phyloP scores from a whole-genome alignment of 2,329 filamentous ascomycete species.

The Apiospora pterosperma region DNA sequence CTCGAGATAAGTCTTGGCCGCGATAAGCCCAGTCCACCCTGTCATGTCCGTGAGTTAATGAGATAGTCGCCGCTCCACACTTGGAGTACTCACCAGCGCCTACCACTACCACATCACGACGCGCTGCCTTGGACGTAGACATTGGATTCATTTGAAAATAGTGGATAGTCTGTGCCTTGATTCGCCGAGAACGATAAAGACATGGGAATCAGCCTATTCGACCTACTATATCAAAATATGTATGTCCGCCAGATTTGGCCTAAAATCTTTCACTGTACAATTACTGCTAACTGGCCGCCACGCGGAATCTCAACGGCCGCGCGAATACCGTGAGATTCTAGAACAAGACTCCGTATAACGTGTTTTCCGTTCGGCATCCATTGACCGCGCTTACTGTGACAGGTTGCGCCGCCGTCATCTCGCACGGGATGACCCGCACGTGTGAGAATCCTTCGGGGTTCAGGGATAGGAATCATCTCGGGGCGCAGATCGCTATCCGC shows the following conservation, averaged over 20 bases:
- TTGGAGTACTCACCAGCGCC: conserved; percentile 5
- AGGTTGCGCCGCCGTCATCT: not conserved
- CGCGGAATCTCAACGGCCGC: not conserved
- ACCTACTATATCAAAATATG: not conserved
- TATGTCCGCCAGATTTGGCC: not conserved
- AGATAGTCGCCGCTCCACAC: too few species aligned
- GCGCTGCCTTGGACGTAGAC: not conserved
- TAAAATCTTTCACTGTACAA: not conserved
- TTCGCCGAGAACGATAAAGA: not conserved
- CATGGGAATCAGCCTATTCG: not conserved
- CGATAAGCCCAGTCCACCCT: conserved; percentile 13
- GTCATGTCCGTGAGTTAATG: not conserved
- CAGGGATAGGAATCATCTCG: not conserved
- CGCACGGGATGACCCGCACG: not conserved
- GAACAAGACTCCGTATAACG: not conserved
- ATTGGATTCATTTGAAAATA: not conserved
- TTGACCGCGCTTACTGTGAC: not conserved
- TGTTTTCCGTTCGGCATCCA: not conserved
- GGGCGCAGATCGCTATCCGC: not conserved
- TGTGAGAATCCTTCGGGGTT: not conserved
- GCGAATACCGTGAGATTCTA: not conserved
- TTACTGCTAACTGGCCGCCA: not conserved
- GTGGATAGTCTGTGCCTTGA: not conserved
- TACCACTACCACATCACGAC: conserved; percentile 3
- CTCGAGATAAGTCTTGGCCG: conserved; percentile 10